Evolutionary conservation across 2,329 filamentous ascomycete genomes (phyloP).

Genomic region (Pseudodiploospora longispora): DNA sequence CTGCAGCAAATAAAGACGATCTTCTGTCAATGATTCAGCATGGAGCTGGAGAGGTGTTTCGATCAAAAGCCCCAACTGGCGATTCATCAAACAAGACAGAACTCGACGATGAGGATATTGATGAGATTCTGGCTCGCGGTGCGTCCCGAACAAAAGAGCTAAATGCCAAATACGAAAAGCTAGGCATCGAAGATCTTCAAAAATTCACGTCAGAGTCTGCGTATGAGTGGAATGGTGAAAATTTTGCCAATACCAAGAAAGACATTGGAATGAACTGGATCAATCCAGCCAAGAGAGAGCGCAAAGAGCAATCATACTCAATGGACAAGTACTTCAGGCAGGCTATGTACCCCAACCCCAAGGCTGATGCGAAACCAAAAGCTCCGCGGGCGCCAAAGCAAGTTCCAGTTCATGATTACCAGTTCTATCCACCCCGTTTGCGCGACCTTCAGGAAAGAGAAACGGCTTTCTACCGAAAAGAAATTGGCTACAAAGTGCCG

Average conservation of each 20-base stretch:
- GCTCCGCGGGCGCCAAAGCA: constrained; percentile 94
- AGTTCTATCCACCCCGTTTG: constrained; percentile 84
- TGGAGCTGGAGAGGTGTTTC: constrained; percentile 90
- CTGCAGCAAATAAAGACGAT: constrained; percentile 91
- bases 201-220: constrained; percentile 97
- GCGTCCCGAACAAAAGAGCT: constrained; percentile 84
- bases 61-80: constrained; percentile 59
- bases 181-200: constrained; percentile 92
- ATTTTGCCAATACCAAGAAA: constrained; percentile 86
- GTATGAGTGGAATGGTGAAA: constrained; percentile 98
- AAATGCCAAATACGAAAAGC: constrained; percentile 90
- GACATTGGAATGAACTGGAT: constrained; percentile 94
- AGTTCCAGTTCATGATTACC: constrained; percentile 86
- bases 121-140: constrained; percentile 75
- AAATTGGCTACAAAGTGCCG: constrained; percentile 90
- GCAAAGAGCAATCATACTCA: constrained; percentile 95
- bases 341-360: constrained; percentile 72
- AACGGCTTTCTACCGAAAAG: constrained; percentile 90
- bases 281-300: constrained; percentile 94
- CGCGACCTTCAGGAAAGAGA: constrained; percentile 91
- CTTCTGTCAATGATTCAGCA: constrained; percentile 98
- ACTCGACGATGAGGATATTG: constrained; percentile 82
- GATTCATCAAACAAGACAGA: constrained; percentile 51
- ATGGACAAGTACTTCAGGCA: constrained; percentile 98
- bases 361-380: constrained; percentile 84